These are phyloP conservation scores for Volvariella surrecta DNA, from an alignment of 1,284 basidiomycete genomes.

Conservation along the genomic window DNA sequence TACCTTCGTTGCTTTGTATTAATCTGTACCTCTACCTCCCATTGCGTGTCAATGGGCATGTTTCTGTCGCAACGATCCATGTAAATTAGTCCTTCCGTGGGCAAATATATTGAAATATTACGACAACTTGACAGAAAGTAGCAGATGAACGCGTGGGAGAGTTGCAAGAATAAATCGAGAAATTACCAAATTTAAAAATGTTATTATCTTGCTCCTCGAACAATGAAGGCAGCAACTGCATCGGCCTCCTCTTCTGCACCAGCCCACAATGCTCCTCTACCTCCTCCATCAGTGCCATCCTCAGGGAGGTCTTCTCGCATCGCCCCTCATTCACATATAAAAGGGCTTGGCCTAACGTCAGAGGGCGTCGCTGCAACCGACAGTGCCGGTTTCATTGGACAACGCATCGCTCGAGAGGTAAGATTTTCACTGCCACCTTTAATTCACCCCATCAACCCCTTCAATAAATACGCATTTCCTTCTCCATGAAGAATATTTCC, in stretches of 20 bases:
- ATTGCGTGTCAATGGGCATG: too few relatives aligned
- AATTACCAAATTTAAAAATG: too few relatives aligned
- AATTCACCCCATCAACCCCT: slow-evolving; percentile 3
- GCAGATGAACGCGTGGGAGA: too few relatives aligned
- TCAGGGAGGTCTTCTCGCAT: slow-evolving; percentile 77
- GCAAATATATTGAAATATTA: too few relatives aligned
- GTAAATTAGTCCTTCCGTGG: too few relatives aligned
- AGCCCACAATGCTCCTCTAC: slow-evolving; percentile 61
- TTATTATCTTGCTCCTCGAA: neutral
- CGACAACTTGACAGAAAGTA: too few relatives aligned
- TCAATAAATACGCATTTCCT: slow-evolving; percentile 7
- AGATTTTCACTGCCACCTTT: slow-evolving; percentile 8
- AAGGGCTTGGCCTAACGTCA: slow-evolving; percentile 85
- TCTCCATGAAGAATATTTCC: neutral
- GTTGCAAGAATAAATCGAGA: too few relatives aligned
- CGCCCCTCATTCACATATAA: slow-evolving; percentile 91
- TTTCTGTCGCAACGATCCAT: too few relatives aligned
- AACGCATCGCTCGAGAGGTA: slow-evolving; percentile 87
- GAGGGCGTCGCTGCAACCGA: slow-evolving; percentile 77
- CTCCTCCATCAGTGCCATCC: slow-evolving; percentile 49
- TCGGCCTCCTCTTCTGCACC: slow-evolving; percentile 38
- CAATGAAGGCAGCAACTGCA: slow-evolving; percentile 25
- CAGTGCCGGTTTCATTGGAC: slow-evolving; percentile 87
- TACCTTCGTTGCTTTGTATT: too few relatives aligned
- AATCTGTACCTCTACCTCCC: too few relatives aligned